Conservation (phyloP, 768 basidiomycete species). For the Filobasidium wieringae region DNA sequence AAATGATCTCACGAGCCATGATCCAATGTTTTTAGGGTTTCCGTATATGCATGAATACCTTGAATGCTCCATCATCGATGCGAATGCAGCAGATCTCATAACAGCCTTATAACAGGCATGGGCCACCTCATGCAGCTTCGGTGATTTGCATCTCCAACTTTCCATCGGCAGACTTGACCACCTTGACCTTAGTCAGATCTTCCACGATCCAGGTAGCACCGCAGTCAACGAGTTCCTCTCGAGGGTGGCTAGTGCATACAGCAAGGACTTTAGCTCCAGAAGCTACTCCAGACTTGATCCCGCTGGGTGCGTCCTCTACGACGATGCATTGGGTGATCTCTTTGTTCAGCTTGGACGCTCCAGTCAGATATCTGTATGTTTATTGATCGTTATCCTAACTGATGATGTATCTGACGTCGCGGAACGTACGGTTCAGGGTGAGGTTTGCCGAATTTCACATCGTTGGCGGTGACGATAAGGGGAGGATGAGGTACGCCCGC, state of each 20-base stretch:
- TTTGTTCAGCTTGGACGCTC: conserved; percentile 53
- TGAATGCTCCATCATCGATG: too few species aligned
- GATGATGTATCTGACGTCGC: too few species aligned
- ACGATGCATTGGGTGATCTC: conserved; percentile 60
- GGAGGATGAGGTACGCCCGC: conserved; percentile 53
- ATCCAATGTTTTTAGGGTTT: too few species aligned
- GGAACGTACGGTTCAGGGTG: conserved; percentile 54
- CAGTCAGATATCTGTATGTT: conserved; percentile 51
- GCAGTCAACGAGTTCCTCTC: conserved; percentile 47
- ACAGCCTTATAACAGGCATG: too few species aligned
- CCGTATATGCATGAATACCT: too few species aligned
- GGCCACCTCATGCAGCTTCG: too few species aligned
- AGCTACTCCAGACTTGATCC: conserved; percentile 59
- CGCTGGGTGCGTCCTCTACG: conserved; percentile 79
- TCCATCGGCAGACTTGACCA: too few species aligned
- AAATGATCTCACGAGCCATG: too few species aligned
- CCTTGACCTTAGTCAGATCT: conserved; percentile 59
- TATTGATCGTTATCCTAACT: neutral
- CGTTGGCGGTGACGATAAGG: conserved; percentile 61
- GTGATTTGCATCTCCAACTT: too few species aligned
- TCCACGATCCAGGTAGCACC: conserved; percentile 57
- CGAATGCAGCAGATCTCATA: too few species aligned
- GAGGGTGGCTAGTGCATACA: conserved; percentile 67
- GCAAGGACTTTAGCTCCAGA: conserved; percentile 67
- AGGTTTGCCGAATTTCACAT: conserved; percentile 70